Conservation (phyloP, 2,329 filamentous ascomycete genomes). For the Colletotrichum magnum region DNA sequence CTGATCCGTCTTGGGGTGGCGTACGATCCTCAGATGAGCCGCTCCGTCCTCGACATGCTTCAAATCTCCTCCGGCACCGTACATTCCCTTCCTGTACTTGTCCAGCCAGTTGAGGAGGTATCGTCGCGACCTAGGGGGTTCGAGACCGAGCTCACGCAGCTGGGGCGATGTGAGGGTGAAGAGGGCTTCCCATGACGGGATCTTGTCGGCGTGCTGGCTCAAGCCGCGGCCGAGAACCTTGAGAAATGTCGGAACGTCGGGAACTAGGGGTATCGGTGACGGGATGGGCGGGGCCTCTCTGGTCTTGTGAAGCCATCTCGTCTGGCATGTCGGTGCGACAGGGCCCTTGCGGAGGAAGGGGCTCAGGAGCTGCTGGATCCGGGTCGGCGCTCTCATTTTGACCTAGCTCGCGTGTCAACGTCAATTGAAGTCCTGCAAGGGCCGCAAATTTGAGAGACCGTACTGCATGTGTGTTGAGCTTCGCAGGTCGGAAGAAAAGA, state of each 20-base stretch:
- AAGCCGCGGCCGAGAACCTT: constrained; percentile 91
- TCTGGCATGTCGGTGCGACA: constrained; percentile 50
- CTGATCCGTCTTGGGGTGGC: constrained; percentile 56
- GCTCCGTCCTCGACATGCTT: constrained; percentile 74
- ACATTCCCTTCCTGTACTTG: constrained; percentile 82
- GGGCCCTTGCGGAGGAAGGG: constrained; percentile 42
- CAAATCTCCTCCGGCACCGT: constrained; percentile 88
- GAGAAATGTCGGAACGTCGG: constrained; percentile 88
- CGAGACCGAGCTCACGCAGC: constrained; percentile 86
- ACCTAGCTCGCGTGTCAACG: constrained; percentile 19
- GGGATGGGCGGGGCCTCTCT: constrained; percentile 65
- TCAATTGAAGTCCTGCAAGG: not conserved
- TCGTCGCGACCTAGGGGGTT: constrained; percentile 83
- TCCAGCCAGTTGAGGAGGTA: constrained; percentile 93
- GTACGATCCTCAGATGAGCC: constrained; percentile 66
- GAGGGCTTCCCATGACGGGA: constrained; percentile 90
- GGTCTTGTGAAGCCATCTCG: constrained; percentile 61
- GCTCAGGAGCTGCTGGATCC: constrained; percentile 37
- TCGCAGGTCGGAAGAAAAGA: constrained; percentile 10
- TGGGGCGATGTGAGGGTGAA: constrained; percentile 86
- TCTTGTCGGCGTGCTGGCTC: constrained; percentile 85
- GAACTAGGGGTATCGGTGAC: constrained; percentile 85
- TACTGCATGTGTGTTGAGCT: not conserved
- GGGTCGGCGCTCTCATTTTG: constrained; percentile 40
- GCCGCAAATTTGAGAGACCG: too few relatives aligned